A percentile compares a stretch with the other conserved stretches of the same genome.
These are phyloP conservation scores for Tillandsia fasciculata DNA, from an alignment of 176 grass and related monocot species.

Conservation along the genomic window DNA sequence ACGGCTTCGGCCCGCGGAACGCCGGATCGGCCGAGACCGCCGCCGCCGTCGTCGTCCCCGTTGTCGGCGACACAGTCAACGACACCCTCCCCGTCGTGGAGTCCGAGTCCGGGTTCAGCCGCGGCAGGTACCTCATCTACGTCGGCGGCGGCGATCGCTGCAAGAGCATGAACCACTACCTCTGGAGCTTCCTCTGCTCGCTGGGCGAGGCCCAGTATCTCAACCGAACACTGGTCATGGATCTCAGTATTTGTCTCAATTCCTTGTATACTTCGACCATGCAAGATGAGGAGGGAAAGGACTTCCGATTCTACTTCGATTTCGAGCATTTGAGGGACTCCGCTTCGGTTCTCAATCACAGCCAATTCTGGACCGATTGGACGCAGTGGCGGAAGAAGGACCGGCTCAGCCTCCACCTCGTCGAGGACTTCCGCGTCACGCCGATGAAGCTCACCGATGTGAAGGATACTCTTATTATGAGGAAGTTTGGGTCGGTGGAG, in stretches of 20 bases:
- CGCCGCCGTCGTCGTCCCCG: conserved; percentile 3
- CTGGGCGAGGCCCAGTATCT: conserved; percentile 57
- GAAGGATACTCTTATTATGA: conserved; percentile 47
- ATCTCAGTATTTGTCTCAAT: conserved; percentile 52
- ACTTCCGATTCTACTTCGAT: conserved; percentile 66
- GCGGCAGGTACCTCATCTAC: conserved; percentile 50
- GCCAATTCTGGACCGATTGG: conserved; percentile 69
- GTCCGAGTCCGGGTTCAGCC: conserved; percentile 36
- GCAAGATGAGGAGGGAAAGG: conserved; percentile 67
- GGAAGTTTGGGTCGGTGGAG: conserved; percentile 70
- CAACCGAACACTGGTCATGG: conserved; percentile 57
- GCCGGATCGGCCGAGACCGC: conserved; percentile 16
- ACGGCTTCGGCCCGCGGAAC: background rate
- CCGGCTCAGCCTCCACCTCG: conserved; percentile 35
- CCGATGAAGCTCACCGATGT: conserved; percentile 43
- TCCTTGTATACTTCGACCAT: conserved; percentile 27
- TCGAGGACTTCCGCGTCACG: conserved; percentile 43
- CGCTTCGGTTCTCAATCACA: conserved; percentile 38
- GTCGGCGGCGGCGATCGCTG: conserved; percentile 59
- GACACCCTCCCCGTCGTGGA: conserved; percentile 23
- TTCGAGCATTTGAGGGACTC: conserved; percentile 45
- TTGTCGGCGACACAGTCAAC: conserved; percentile 18
- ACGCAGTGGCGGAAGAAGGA: conserved; percentile 50
- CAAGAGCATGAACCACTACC: conserved; percentile 73
- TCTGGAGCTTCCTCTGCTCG: conserved; percentile 64